Evolutionary conservation across 768 basidiomycete species (phyloP), one percentile per base, ranked within the genome.

Genomic region (Naematelia aurantialba): DNA sequence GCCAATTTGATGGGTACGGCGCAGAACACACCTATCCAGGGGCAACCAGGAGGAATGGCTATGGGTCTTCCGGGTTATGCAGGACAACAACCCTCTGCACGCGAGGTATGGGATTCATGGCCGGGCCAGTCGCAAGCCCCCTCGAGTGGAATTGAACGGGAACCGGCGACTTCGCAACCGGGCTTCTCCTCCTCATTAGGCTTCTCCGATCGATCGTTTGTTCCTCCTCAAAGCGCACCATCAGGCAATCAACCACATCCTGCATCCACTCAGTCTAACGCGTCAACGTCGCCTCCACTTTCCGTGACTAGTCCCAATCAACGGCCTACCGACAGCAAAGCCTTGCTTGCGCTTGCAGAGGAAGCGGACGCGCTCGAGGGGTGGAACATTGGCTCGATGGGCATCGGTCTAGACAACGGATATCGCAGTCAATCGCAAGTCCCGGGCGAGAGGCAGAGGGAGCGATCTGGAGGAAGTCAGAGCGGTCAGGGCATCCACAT

Each of bases 321-420:
- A 3, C 54, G 68, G 31, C 62, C 62, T 4, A 67, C 62, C 25
- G 72, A 76, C 31, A 69, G 66, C 8, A 76, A 76, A 58, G 75
- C 75, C 2, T 55, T 76, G 5, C 59, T 76, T 1, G 75, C 75
- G 11, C 56, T 76, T 3, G 75, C 75, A 0, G 75, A 76, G 53
- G 75, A 72, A 57, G 72, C 70, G 5, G 75, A 76, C 46, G 74
- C 73, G 39, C 45, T 73, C 19, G 75, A 76, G 56, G 71, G 66
- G 4, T 74, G 74, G 74, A 42, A 42, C 29, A 30, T 52, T 19
- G 69, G 71, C 11, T 62, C 63, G 26, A 44, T 69, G 11, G 65
- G 61, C 24, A 67, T 71, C 49, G 68, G 61, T 8, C 25, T 53
- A 27, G 30, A 26, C 5, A 31, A 42, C 34, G 52, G 52, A 12